Evolutionary conservation across 2,329 filamentous ascomycete species (phyloP), one percentile per base, ranked within the genome.

Genomic region (Hymenoscyphus fructigenus): DNA sequence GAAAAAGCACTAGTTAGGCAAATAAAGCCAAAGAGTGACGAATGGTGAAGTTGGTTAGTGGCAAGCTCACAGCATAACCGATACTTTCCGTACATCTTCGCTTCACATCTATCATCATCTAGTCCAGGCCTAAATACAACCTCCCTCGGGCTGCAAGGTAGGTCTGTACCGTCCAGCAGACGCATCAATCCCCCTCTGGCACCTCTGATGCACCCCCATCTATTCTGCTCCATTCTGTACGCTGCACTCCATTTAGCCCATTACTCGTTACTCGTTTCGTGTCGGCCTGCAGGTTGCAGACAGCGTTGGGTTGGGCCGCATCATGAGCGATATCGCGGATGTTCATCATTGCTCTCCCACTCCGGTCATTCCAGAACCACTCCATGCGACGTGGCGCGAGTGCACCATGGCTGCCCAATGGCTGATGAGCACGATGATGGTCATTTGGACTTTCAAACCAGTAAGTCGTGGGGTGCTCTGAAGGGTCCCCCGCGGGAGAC

Each of bases 231-330:
- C 36, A 38, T 38, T 23, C 20, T 53, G 41, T 23, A 47, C 41
- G 41, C n/a, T 47, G 20, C 23, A 26, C 47, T 53, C 47, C 47
- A 53, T 53, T 23, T 26, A 53, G 9, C 20, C 47, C 47, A 53
- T 53, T 26, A 53, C 20, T 53, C 47, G 47, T 26, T 53, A 14
- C 47, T 53, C 47, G 20, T 53, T 53, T 53, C 47, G 47, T 53
- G 20, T 53, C 20, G 55, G 15, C 29, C 26, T 34, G 55, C 55
- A 69, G 67, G 32, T 68, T 66, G 64, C 64, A 50, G 71, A 69
- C 71, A 72, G 65, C 69, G 65, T 73, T 74, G 72, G 73, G 66
- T 74, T 74, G 72, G 73, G 72, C 72, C 67, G 72, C 72, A 73
- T 66, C 60, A 29, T 23, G 60, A 67, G 70, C 69, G 70, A 71